phyloP scores from a whole-genome alignment of 2,329 filamentous ascomycete species.

The Aspergillus texensis region DNA sequence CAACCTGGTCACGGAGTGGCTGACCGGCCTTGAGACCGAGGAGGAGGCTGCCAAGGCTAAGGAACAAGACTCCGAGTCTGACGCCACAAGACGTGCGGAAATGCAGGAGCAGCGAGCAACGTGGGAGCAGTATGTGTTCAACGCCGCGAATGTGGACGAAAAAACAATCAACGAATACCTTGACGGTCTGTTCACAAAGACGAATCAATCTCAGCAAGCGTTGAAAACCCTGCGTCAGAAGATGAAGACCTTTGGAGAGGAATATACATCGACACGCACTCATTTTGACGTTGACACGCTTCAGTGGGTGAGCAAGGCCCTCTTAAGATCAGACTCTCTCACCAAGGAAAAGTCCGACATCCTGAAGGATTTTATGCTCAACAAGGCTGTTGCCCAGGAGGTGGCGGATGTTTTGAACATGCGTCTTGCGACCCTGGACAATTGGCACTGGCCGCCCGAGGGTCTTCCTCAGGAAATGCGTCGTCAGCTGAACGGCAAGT shows the following conservation, averaged over 20 bases:
- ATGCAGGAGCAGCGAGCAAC: constrained; percentile 56
- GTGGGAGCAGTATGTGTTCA: constrained; percentile 63
- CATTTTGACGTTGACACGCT: constrained; percentile 50
- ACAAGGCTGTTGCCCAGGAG: constrained; percentile 54
- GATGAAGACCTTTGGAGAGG: constrained; percentile 42
- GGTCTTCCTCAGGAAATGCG: constrained; percentile 54
- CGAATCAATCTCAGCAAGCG: constrained; percentile 42
- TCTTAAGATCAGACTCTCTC: constrained; percentile 55
- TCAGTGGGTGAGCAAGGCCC: constrained; percentile 50
- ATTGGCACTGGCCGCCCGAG: constrained; percentile 55
- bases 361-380: constrained; percentile 55
- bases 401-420: constrained; percentile 62
- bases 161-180: constrained; percentile 55
- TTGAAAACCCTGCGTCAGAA: constrained; percentile 46
- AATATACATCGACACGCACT: constrained; percentile 28
- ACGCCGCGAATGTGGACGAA: constrained; percentile 47
- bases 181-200: constrained; percentile 52
- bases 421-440: constrained; percentile 53
- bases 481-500: constrained; percentile 59
- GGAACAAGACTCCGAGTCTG: constrained; percentile 42
- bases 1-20: constrained; percentile 58
- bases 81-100: constrained; percentile 55
- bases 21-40: constrained; percentile 41
- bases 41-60: constrained; percentile 22
- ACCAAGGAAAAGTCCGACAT: constrained; percentile 55